Evolutionary conservation across 768 basidiomycete species (phyloP), one percentile per base, ranked within the genome.

Genomic region (Galerina marginata): DNA sequence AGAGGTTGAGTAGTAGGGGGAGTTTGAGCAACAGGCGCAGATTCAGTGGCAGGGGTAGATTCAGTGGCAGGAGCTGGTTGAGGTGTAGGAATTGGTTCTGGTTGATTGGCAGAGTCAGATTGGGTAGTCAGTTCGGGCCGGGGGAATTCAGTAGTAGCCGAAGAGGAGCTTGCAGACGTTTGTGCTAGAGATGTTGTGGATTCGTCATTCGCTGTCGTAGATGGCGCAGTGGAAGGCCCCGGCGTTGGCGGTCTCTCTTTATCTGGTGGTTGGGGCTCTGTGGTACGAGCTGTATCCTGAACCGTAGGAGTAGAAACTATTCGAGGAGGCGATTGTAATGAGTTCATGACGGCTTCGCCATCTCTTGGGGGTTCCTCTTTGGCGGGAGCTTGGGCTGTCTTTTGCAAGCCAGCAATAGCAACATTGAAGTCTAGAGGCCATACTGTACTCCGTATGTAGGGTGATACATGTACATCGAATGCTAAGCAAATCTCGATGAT

Each of bases 401-500:
- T 80, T 59, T 78, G 78, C 65, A 91, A 73, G 42, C 78, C 77
- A 40, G 81, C 80, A 61, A 91, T 89, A 47, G 86, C 87, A 52
- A 81, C 83, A 58, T 83, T 82, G 56, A 93, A 79, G 69, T 92
- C 88, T 37, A 77, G 73, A 10, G 91, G 91, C 91, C 91, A 92
- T 72, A 92, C 75, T n/a, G 85, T 76, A 57, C 78, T 79, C 72
- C 84, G 87, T 54, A 89, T 70, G 62, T 88, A 87, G 40, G 81
- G 75, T 11, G 90, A 86, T 12, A 87, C 86, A 77, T 92, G 83
- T 9, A 85, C 71, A 66, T 92, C 89, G 67, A 90, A 87, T 39
- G 82, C 80, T 60, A 93, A 79, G 70, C 89, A 92, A 67, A 93
- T 86, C 65, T 92, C 91, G 69, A 93, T 90, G 69, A 93, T 82